phyloP scores from a whole-genome alignment of 768 basidiomycete species.

The Phanerodontia chrysosporium region DNA sequence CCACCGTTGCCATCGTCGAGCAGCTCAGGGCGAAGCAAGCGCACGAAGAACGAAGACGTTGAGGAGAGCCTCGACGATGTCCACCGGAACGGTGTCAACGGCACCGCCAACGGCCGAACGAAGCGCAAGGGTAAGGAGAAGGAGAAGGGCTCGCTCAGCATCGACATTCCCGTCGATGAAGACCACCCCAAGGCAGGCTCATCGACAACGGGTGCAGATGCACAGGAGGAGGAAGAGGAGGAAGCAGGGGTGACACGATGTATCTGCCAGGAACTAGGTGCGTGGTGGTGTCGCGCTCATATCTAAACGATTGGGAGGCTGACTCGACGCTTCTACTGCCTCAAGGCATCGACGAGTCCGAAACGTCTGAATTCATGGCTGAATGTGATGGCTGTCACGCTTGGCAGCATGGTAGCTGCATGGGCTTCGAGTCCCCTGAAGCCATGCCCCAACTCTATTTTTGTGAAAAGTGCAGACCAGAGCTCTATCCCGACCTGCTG shows the following conservation, averaged over 20 bases:
- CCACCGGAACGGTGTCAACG: constrained; percentile 38
- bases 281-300: constrained; percentile 24
- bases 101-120: constrained; percentile 29
- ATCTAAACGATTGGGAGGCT: background rate
- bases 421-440: constrained; percentile 83
- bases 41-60: constrained; percentile 68
- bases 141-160: constrained; percentile 33
- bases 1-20: constrained; percentile 23
- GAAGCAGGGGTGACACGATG: constrained; percentile 72
- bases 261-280: constrained; percentile 79
- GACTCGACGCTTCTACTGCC: constrained; percentile 21
- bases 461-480: constrained; percentile 91
- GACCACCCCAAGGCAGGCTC: constrained; percentile 25
- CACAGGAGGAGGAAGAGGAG: constrained; percentile 51
- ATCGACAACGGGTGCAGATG: constrained; percentile 37
- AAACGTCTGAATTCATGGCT: constrained; percentile 87
- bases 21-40: constrained; percentile 42
- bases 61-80: constrained; percentile 58
- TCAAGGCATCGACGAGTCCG: constrained; percentile 33
- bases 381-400: constrained; percentile 96
- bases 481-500: constrained; percentile 76
- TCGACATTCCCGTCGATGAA: constrained; percentile 25
- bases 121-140: constrained; percentile 70
- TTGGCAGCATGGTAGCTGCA: constrained; percentile 97
- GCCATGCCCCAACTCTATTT: constrained; percentile 81